Conservation (phyloP, 1,284 basidiomycete genomes). For the Wallemia mellicola region DNA sequence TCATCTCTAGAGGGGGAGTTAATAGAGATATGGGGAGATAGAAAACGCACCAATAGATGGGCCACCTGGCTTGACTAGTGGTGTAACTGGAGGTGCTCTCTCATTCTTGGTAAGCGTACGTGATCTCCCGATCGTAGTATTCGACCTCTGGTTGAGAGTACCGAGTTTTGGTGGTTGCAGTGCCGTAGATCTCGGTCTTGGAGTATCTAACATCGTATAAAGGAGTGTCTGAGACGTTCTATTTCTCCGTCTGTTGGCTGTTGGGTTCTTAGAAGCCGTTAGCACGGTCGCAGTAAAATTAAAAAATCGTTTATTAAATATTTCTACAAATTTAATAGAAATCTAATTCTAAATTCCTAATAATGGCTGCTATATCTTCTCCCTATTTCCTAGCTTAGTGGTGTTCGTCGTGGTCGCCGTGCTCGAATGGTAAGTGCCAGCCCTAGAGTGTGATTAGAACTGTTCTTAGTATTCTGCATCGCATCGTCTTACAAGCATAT, state of each 20-base stretch:
- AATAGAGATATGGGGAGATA: not conserved
- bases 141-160: not conserved
- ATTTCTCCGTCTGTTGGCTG: not conserved
- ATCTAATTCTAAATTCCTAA: no score
- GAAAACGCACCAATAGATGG: not conserved
- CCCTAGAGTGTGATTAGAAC: not conserved
- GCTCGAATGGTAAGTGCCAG: not conserved
- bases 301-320: not conserved
- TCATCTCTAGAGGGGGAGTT: not conserved
- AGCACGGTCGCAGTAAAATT: not conserved
- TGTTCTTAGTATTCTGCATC: not conserved
- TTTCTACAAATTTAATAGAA: no score
- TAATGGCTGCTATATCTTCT: not conserved
- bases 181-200: not conserved
- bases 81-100: not conserved
- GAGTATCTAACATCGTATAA: not conserved
- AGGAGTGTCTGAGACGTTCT: not conserved
- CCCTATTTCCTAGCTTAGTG: not conserved
- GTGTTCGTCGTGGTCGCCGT: not conserved
- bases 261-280: no score
- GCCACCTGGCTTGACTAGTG: not conserved
- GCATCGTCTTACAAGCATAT: not conserved
- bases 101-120: not conserved
- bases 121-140: not conserved
- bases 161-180: not conserved